Conservation (phyloP, 2,329 filamentous ascomycete species). For the Penicillium janthinellum region DNA sequence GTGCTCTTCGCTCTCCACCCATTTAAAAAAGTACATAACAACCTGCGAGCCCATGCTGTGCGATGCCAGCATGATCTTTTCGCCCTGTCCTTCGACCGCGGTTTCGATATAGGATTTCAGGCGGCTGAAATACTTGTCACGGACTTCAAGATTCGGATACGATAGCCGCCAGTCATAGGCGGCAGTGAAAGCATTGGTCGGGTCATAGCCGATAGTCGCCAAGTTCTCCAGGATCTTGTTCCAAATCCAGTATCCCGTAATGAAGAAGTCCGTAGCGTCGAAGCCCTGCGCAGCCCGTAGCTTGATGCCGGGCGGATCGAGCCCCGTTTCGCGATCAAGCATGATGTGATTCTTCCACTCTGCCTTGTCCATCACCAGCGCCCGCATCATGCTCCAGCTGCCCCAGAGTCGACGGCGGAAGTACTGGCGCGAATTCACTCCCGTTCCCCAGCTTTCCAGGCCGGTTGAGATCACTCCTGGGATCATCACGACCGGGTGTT, state of each 20-base stretch:
- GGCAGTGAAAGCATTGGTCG: conserved; percentile 68
- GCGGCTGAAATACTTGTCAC: conserved; percentile 91
- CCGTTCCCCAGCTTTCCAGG: conserved; percentile 93
- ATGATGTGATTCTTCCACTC: conserved; percentile 96
- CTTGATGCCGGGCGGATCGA: conserved; percentile 90
- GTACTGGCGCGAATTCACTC: conserved; percentile 80
- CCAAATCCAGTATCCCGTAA: conserved; percentile 94
- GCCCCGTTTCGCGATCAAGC: conserved; percentile 86
- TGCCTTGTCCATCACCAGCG: conserved; percentile 88
- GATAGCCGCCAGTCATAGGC: conserved; percentile 91
- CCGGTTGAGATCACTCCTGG: conserved; percentile 97
- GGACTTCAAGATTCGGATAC: conserved; percentile 82
- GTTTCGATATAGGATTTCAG: conserved; percentile 90
- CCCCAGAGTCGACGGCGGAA: conserved; percentile 96
- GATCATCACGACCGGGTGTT: conserved; percentile 94
- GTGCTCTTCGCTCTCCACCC: conserved; percentile 75
- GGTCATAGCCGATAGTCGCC: conserved; percentile 93
- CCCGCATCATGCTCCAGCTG: conserved; percentile 98
- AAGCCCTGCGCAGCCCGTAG: conserved; percentile 93
- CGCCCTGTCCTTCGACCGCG: conserved; percentile 69
- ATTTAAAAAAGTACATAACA: conserved; percentile 76
- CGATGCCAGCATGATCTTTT: conserved; percentile 83
- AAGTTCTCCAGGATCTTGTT: conserved; percentile 98
- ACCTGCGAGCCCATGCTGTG: conserved; percentile 99
- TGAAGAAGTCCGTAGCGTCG: conserved; percentile 89